These are phyloP conservation scores for Globisporangium spiculum DNA, from an alignment of 352 stramenopile species.

Conservation along the genomic window DNA sequence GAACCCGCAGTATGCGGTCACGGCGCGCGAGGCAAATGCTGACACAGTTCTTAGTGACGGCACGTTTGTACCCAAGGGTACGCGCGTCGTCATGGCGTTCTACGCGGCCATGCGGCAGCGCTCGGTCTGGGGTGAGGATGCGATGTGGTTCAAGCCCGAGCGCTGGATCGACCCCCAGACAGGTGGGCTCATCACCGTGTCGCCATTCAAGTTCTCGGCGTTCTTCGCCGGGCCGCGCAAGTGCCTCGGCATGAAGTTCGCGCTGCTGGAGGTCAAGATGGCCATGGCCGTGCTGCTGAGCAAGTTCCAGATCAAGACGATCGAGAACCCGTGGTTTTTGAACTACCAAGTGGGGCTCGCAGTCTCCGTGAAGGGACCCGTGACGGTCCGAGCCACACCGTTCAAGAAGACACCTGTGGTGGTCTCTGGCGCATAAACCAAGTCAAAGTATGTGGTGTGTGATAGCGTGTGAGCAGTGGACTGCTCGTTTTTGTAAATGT, in stretches of 20 bases:
- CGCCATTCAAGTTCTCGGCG: constrained; percentile 58
- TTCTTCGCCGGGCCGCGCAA: constrained; percentile 67
- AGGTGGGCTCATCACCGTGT: constrained; percentile 32
- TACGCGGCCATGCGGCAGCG: constrained; percentile 49
- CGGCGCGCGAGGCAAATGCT: constrained; percentile 31
- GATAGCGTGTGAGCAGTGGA: not conserved
- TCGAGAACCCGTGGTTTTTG: constrained; percentile 34
- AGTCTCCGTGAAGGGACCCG: constrained; percentile 33
- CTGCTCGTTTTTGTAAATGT: not conserved
- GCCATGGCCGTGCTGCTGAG: constrained; percentile 43
- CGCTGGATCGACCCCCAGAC: constrained; percentile 55
- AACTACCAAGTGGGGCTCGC: constrained; percentile 40
- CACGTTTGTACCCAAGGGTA: constrained; percentile 55
- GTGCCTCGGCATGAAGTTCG: constrained; percentile 63
- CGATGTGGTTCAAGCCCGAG: constrained; percentile 53
- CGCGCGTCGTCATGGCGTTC: constrained; percentile 40
- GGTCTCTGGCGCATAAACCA: not conserved
- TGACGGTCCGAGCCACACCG: constrained; percentile 25
- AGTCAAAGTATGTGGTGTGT: not conserved
- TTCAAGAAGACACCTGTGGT: not conserved
- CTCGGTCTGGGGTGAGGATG: constrained; percentile 63
- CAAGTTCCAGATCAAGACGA: constrained; percentile 41
- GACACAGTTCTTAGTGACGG: constrained; percentile 65
- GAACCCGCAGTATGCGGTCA: constrained; percentile 46
- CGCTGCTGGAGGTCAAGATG: constrained; percentile 76